Conservation (phyloP, 148 eudicot species). For the Rhododendron ovatum region DNA sequence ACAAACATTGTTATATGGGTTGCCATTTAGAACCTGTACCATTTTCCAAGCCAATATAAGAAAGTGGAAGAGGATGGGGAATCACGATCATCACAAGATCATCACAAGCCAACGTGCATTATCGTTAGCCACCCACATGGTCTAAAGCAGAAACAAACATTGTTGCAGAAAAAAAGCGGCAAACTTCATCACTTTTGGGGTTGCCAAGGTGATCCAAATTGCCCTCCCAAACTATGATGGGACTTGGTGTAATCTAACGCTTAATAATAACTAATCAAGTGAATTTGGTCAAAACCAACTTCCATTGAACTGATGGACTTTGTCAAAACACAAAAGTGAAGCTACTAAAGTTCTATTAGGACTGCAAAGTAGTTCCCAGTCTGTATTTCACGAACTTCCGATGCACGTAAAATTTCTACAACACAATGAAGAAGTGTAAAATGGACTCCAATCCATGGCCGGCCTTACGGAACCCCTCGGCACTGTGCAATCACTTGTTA, state of each 20-base stretch:
- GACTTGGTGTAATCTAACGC: neutral
- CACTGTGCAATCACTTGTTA: neutral
- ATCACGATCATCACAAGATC: neutral
- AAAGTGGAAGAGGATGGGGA: neutral
- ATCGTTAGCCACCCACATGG: neutral
- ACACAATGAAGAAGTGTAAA: neutral
- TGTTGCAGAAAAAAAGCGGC: neutral
- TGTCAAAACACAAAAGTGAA: neutral
- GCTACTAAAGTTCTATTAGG: neutral
- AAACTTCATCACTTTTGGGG: neutral
- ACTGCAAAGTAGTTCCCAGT: neutral
- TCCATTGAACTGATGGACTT: neutral
- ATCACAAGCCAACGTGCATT: neutral
- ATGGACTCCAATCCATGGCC: neutral
- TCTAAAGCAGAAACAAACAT: neutral
- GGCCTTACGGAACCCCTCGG: neutral
- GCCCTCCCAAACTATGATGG: neutral
- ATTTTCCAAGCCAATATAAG: conserved; percentile 4
- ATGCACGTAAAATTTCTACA: neutral
- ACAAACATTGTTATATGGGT: conserved; percentile 42
- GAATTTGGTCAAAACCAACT: neutral
- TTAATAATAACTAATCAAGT: neutral
- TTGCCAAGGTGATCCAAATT: neutral
- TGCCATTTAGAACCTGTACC: conserved; percentile 73
- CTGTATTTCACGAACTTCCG: neutral